Base-by-base conservation (phyloP, 805 yeast species). In the Pichia manshurica region DNA sequence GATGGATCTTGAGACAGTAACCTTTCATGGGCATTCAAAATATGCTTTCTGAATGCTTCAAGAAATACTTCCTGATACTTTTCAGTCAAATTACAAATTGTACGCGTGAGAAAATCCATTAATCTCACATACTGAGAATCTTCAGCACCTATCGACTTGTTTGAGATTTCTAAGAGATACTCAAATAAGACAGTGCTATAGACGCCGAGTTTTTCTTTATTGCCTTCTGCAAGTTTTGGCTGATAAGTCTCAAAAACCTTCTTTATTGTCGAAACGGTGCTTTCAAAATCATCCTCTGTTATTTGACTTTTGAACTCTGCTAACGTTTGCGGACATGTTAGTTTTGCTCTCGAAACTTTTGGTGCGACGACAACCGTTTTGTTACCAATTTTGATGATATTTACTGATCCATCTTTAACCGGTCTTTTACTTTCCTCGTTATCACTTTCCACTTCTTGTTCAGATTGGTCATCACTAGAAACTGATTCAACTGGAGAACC, bases 151-250 rank as follows among this genome's bases (percentile, higher is more conserved):
- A 44, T 48, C 16, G 47, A 32, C 38, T 55, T 42, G n/a, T 61
- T 66, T 0, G 79, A 65, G 29, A 81, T 59, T 48, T 72, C 67
- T 37, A 86, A 62, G 10, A 79, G 66, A 57, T 86, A 88, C 53
- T 81, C 77, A 51, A 86, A 70, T 13, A 89, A 55, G 9, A 86
- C 75, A 3, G 76, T 72, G 1, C 85, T 75, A 58, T 90, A 84
- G 3, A 55, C 60, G 21, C 82, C 85, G 54, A 86, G 66, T 57
- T 77, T 82, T 50, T 81, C 85, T 60, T 87, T 88, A 63, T 91
- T 89, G 3, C 96, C 97, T 47, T 72, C 77, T 3, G 86, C 88
- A 45, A 86, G 70, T 52, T 82, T 79, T 13, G 97, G 96, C 53
- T 85, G 87, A 64, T 82, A 80, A 0, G 70, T 61, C 44, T 73